Percentiles rank a stretch among this genome's conserved stretches.
Conservation (phyloP, 2,329 filamentous ascomycete species). For the Sclerotinia glacialis region DNA sequence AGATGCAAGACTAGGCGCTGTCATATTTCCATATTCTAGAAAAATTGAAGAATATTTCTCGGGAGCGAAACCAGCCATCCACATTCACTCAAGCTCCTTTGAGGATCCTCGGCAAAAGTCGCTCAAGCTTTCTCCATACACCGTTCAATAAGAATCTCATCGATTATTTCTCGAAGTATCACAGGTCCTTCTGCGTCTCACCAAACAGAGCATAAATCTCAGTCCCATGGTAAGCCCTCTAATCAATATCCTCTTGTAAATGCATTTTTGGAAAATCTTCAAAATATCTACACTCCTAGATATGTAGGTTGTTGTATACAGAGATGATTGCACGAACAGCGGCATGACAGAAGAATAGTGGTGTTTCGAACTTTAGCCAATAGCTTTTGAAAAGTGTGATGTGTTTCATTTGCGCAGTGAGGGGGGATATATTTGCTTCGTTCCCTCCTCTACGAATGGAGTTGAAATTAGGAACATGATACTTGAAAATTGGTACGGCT, state of each 20-base stretch:
- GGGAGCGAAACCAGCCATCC: constrained; percentile 29
- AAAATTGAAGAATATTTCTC: constrained; percentile 25
- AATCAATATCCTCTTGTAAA: constrained; percentile 28
- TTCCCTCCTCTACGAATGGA: neutral
- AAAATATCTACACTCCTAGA: constrained; percentile 40
- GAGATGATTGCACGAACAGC: constrained; percentile 28
- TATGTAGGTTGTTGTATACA: constrained; percentile 31
- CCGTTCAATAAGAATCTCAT: constrained; percentile 32
- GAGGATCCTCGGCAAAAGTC: constrained; percentile 39
- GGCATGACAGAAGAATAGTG: constrained; percentile 35
- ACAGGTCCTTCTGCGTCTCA: constrained; percentile 20
- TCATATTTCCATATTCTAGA: constrained; percentile 30
- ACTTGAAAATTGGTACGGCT: neutral
- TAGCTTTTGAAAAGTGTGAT: neutral
- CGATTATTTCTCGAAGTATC: constrained; percentile 22
- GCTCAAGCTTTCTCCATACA: constrained; percentile 40
- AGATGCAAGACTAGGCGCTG: constrained; percentile 26
- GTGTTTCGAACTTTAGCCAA: constrained; percentile 20
- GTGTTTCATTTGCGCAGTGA: neutral
- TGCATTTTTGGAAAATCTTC: constrained; percentile 38
- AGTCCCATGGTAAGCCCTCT: constrained; percentile 37
- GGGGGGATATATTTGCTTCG: neutral
- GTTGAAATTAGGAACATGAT: neutral
- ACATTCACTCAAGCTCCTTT: constrained; percentile 28
- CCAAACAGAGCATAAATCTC: constrained; percentile 30